phyloP scores from a whole-genome alignment of 192 early-diverging fungal genomes.

The Podila epigama region DNA sequence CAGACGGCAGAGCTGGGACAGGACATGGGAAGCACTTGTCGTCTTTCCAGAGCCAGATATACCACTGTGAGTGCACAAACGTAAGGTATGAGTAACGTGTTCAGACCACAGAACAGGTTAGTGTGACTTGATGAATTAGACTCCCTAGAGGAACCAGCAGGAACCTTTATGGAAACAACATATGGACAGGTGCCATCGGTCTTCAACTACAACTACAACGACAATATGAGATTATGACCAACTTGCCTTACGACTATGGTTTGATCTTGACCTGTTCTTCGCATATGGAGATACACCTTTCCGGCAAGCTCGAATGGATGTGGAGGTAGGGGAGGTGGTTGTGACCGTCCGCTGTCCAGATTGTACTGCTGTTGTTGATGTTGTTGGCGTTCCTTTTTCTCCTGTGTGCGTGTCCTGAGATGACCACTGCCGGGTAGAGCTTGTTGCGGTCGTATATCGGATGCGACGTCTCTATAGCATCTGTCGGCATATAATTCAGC shows the following conservation, averaged over 20 bases:
- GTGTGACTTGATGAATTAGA: background rate
- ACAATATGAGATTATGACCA: background rate
- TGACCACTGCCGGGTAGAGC: too few species aligned
- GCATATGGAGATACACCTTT: conserved; percentile 73
- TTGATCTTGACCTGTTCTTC: conserved; percentile 73
- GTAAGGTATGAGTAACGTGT: background rate
- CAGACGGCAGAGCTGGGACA: conserved; percentile 77
- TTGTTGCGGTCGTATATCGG: background rate
- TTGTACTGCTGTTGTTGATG: conserved; percentile 15
- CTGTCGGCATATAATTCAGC: conserved; percentile 61
- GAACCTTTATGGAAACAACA: too few species aligned
- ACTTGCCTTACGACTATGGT: conserved; percentile 66
- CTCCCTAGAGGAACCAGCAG: too few species aligned
- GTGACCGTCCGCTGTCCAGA: conserved; percentile 35
- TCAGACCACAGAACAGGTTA: background rate
- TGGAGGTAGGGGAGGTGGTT: conserved; percentile 50
- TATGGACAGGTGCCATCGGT: too few species aligned
- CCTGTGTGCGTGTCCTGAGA: too few species aligned
- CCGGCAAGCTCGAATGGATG: conserved; percentile 76
- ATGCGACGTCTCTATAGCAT: conserved; percentile 54
- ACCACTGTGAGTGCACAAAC: conserved; percentile 62
- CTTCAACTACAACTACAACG: background rate
- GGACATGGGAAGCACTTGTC: conserved; percentile 70
- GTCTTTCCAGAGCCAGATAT: conserved; percentile 90
- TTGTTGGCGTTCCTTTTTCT: background rate